phyloP scores from a whole-genome alignment of 257 asterid genomes.

The Linderniella brevidens region DNA sequence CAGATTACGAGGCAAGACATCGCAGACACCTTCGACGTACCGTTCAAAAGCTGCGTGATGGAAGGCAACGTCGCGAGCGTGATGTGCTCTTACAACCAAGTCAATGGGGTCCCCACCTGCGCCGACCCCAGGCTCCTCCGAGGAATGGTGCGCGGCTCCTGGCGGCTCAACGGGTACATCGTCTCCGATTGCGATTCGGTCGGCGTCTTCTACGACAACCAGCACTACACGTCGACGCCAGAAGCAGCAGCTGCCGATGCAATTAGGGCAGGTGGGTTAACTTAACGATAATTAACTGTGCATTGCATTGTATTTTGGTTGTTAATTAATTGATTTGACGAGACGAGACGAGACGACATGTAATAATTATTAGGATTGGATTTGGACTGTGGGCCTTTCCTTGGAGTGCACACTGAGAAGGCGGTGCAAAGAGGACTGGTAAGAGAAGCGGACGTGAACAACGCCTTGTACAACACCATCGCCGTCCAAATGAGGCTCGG shows the following conservation, averaged over 20 bases:
- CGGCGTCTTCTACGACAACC: constrained; percentile 55
- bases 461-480: constrained; percentile 39
- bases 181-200: constrained; percentile 82
- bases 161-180: constrained; percentile 74
- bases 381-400: constrained; percentile 68
- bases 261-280: constrained; percentile 41
- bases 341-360: too few species aligned
- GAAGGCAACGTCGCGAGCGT: constrained; percentile 84
- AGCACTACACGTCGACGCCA: constrained; percentile 64
- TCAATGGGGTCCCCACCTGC: constrained; percentile 70
- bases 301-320: too few species aligned
- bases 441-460: constrained; percentile 34
- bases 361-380: constrained; percentile 52
- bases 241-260: constrained; percentile 80
- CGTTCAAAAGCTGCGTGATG: constrained; percentile 64
- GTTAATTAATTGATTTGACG: background rate
- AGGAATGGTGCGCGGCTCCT: constrained; percentile 47
- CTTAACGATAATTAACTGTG: background rate
- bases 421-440: constrained; percentile 46
- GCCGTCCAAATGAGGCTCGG: constrained; percentile 71
- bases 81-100: constrained; percentile 91
- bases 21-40: constrained; percentile 56
- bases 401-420: constrained; percentile 38
- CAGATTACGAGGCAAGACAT: constrained; percentile 72
- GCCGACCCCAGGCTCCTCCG: constrained; percentile 66